Evolutionary conservation across 768 basidiomycete species (phyloP).

Genomic region (Grammothele lineata): DNA sequence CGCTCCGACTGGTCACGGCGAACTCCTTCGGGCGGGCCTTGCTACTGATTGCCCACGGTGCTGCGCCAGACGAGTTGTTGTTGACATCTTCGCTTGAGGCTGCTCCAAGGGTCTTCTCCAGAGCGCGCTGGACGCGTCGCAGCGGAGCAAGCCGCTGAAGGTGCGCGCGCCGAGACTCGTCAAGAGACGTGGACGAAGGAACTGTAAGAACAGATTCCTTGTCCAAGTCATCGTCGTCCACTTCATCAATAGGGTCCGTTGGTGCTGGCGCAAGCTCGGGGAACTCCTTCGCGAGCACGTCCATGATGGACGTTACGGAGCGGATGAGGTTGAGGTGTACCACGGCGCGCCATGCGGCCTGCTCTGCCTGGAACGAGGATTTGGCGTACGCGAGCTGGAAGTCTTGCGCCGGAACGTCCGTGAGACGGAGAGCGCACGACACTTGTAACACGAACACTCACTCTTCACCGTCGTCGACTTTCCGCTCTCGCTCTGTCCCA

Average conservation of each 20-base stretch:
- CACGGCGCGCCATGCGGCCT: constrained; percentile 67
- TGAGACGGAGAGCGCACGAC: too few species aligned
- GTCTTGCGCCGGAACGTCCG: constrained; percentile 33
- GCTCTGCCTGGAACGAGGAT: constrained; percentile 66
- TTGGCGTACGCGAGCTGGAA: constrained; percentile 74
- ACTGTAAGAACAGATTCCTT: neutral
- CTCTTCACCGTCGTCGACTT: constrained; percentile 82
- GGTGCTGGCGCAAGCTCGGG: neutral
- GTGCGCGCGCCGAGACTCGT: constrained; percentile 55
- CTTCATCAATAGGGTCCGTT: constrained; percentile 2
- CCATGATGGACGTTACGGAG: constrained; percentile 62
- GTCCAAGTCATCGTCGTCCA: constrained; percentile 9
- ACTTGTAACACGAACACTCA: constrained; percentile 26
- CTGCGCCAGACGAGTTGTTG: constrained; percentile 1
- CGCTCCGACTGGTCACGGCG: constrained; percentile 21
- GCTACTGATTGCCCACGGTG: constrained; percentile 12
- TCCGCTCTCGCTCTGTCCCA: constrained; percentile 72
- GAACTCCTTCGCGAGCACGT: constrained; percentile 39
- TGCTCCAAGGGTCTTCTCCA: constrained; percentile 57
- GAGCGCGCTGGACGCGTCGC: constrained; percentile 48
- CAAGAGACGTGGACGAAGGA: constrained; percentile 30
- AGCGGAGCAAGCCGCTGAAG: constrained; percentile 54
- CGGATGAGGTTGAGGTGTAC: constrained; percentile 78
- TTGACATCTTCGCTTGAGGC: constrained; percentile 41
- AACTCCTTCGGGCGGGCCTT: constrained; percentile 21